phyloP scores from a whole-genome alignment of 495 filamentous ascomycete species.

The Penicillium longicatenatum region DNA sequence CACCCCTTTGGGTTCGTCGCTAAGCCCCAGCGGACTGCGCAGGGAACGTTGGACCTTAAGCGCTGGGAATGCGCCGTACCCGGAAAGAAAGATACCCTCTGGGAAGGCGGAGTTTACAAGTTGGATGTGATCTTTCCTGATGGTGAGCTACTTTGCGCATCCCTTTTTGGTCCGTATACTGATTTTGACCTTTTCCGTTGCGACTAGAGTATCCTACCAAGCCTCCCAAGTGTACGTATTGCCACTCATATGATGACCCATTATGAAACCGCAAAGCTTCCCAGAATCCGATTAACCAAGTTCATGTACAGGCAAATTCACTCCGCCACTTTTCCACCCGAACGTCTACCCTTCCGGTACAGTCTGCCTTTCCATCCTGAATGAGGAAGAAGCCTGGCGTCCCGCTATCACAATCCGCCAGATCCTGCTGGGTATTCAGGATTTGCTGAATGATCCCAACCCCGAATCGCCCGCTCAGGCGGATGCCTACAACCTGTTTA shows the following conservation, averaged over 20 bases:
- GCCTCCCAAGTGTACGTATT: constrained; percentile 86
- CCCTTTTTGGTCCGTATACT: constrained; percentile 15
- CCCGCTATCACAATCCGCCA: constrained; percentile 98
- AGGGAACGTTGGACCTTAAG: constrained; percentile 89
- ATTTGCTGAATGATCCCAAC: constrained; percentile 93
- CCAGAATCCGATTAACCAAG: not conserved
- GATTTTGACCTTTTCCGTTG: constrained; percentile 14
- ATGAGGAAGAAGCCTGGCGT: constrained; percentile 98
- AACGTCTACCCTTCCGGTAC: constrained; percentile 99
- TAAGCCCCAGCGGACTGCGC: constrained; percentile 74
- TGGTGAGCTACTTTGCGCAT: constrained; percentile 59
- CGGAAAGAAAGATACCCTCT: constrained; percentile 92
- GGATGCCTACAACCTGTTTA: constrained; percentile 96
- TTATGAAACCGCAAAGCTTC: not conserved
- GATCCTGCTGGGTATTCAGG: constrained; percentile 93
- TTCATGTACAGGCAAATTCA: constrained; percentile 81
- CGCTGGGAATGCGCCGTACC: constrained; percentile 95
- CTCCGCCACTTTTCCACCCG: constrained; percentile 94
- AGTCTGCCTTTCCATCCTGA: constrained; percentile 95
- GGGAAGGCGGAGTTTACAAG: constrained; percentile 96
- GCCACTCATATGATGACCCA: not conserved
- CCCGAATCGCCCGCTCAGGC: constrained; percentile 96
- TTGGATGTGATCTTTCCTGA: constrained; percentile 91
- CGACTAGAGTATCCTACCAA: constrained; percentile 94
- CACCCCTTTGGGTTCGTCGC: constrained; percentile 98